Evolutionary conservation across 805 yeast genomes (phyloP).

Genomic region (Ogataea philodendri): DNA sequence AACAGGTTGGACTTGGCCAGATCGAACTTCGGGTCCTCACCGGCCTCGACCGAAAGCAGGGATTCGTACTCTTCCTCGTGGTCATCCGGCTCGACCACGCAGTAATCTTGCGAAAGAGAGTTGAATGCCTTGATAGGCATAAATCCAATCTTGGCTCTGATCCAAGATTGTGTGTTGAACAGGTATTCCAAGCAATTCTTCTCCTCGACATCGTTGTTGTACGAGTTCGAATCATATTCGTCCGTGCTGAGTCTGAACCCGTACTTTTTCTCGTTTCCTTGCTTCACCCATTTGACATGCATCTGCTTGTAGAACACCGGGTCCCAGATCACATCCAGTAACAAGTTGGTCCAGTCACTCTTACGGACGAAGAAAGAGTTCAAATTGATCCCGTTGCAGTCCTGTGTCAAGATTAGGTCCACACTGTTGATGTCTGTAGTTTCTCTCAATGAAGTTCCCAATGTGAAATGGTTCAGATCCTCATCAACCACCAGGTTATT

Average conservation of each 20-base stretch:
- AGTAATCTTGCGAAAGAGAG: conserved; percentile 39
- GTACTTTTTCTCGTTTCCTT: conserved; percentile 25
- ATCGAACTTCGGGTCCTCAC: conserved; percentile 9
- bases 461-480: conserved; percentile 24
- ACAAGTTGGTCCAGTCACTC: conserved; percentile 38
- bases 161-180: conserved; percentile 38
- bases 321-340: conserved; percentile 41
- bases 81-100: conserved; percentile 33
- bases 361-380: conserved; percentile 40
- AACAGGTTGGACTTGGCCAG: conserved; percentile 16
- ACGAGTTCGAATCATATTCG: conserved; percentile 35
- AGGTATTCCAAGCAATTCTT: conserved; percentile 39
- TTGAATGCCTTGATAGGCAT: conserved; percentile 39
- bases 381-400: conserved; percentile 42
- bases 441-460: conserved; percentile 24
- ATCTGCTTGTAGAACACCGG: conserved; percentile 39
- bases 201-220: conserved; percentile 38
- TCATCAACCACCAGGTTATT: conserved; percentile 33
- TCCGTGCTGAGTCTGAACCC: conserved; percentile 31
- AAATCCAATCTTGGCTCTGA: conserved; percentile 40
- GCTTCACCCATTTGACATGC: conserved; percentile 34
- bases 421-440: conserved; percentile 33
- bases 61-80: conserved; percentile 25
- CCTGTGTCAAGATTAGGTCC: conserved; percentile 39
- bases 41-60: conserved; percentile 18